phyloP scores from a whole-genome alignment of 2,329 filamentous ascomycete species.

The Colletotrichum noveboracense region DNA sequence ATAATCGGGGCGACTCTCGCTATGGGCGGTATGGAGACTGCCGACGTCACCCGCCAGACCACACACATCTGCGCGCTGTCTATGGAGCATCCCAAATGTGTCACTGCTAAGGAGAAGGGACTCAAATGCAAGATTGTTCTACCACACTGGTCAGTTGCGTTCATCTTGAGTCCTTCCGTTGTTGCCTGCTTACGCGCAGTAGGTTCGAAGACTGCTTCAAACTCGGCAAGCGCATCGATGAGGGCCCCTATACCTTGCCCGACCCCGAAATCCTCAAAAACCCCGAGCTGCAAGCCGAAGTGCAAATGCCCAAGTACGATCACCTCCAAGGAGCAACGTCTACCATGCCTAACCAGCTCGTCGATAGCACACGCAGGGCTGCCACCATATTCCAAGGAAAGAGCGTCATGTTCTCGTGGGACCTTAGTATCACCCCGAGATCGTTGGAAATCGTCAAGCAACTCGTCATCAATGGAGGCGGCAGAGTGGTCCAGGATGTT shows the following conservation, averaged over 20 bases:
- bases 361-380: conserved; percentile 50
- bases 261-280: conserved; percentile 80
- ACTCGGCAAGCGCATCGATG: conserved; percentile 88
- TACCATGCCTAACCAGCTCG: conserved; percentile 47
- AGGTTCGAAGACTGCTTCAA: conserved; percentile 92
- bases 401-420: conserved; percentile 76
- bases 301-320: conserved; percentile 62
- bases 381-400: conserved; percentile 79
- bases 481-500: conserved; percentile 68
- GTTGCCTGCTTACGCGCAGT: no score
- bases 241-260: conserved; percentile 84
- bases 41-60: conserved; percentile 72
- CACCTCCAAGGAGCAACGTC: conserved; percentile 72
- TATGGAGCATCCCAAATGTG: conserved; percentile 75
- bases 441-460: conserved; percentile 71
- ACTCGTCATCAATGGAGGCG: conserved; percentile 75
- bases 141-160: conserved; percentile 73
- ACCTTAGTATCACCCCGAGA: conserved; percentile 73
- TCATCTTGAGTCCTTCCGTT: no score
- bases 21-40: conserved; percentile 82
- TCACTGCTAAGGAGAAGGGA: conserved; percentile 65
- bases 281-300: conserved; percentile 59
- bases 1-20: conserved; percentile 90
- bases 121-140: conserved; percentile 83
- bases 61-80: conserved; percentile 90